These are phyloP conservation scores for Excoecaria agallocha DNA, from an alignment of 345 rosid genomes.

Conservation along the genomic window DNA sequence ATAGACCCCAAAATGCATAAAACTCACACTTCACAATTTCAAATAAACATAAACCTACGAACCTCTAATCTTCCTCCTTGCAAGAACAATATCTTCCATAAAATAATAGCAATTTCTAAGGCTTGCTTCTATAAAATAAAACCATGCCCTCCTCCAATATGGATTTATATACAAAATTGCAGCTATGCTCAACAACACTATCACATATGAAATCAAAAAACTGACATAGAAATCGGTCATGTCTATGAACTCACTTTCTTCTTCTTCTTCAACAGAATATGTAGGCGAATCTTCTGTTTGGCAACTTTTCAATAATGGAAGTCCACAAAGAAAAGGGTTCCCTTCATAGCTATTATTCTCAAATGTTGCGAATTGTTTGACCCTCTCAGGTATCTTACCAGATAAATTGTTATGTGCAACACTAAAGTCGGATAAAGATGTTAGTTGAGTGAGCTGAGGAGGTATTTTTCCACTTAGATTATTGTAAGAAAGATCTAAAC, in stretches of 20 bases:
- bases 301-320: background rate
- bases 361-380: background rate
- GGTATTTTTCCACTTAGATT: background rate
- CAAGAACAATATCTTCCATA: background rate
- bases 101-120: background rate
- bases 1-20: too few species aligned
- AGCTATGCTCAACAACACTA: background rate
- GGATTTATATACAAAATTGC: slow-evolving; percentile 17
- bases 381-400: background rate
- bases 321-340: background rate
- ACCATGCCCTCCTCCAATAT: slow-evolving; percentile 11
- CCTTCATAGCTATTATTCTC: background rate
- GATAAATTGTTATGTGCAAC: background rate
- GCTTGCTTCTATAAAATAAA: background rate
- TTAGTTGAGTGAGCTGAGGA: background rate
- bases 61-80: background rate
- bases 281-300: background rate
- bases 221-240: background rate
- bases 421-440: background rate
- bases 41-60: background rate
- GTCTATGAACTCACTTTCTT: background rate
- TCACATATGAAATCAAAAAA: background rate
- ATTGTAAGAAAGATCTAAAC: background rate
- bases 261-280: background rate
- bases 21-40: too few species aligned